Conservation (phyloP, 768 basidiomycete species). For the Suillus decipiens region DNA sequence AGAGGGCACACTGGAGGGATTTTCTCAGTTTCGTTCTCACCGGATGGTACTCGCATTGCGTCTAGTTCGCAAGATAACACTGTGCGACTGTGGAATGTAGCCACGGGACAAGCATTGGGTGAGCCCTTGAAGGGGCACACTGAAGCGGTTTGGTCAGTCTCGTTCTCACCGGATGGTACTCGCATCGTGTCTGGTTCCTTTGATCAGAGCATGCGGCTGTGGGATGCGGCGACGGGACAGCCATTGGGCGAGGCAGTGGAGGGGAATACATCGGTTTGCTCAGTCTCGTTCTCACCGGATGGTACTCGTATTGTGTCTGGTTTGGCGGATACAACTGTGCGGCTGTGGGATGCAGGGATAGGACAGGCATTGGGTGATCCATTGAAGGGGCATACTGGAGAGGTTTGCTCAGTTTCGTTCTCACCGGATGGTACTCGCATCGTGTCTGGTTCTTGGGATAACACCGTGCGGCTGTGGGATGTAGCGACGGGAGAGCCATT, state of each 20-base stretch:
- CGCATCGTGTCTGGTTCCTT: neutral
- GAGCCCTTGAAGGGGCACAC: slow-evolving; percentile 11
- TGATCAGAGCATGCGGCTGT: slow-evolving; percentile 9
- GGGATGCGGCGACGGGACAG: slow-evolving; percentile 19
- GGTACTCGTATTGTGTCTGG: neutral
- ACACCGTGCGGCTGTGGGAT: neutral
- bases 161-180: slow-evolving; percentile 9
- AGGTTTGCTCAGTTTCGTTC: too few species aligned
- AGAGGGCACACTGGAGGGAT: too few species aligned
- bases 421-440: too few species aligned
- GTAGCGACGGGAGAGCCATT: too few species aligned
- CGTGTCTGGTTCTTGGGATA: neutral
- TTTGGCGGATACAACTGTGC: neutral
- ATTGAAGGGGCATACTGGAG: too few species aligned
- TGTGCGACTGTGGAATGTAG: slow-evolving; percentile 8
- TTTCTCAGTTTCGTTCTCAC: too few species aligned
- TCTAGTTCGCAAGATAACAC: slow-evolving; percentile 17
- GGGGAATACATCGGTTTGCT: too few species aligned
- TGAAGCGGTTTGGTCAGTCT: neutral
- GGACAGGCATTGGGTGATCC: too few species aligned
- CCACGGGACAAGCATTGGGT: neutral
- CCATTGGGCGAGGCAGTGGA: slow-evolving; percentile 10
- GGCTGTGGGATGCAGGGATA: neutral
- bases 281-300: too few species aligned
- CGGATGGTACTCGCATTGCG: too few species aligned